These are phyloP conservation scores for Fusarium buxicola DNA, from an alignment of 2,329 filamentous ascomycete species.

Conservation along the genomic window DNA sequence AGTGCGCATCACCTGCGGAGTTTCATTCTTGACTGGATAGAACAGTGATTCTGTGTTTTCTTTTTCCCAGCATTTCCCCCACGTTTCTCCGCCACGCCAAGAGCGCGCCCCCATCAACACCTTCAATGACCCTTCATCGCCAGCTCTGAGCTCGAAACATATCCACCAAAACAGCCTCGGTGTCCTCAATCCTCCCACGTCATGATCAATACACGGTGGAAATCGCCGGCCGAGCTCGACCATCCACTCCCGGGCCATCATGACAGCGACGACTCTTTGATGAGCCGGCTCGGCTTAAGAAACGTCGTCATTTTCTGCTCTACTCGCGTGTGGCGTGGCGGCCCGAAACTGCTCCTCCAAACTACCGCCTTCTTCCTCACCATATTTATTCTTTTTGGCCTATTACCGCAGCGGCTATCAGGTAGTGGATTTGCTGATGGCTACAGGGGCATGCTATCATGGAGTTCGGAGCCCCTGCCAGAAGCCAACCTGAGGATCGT, in stretches of 20 bases:
- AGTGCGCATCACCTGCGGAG: background rate
- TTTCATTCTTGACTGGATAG: conserved; percentile 12
- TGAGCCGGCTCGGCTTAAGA: conserved; percentile 37
- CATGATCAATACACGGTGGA: conserved; percentile 43
- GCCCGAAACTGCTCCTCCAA: conserved; percentile 48
- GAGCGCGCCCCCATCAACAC: conserved; percentile 13
- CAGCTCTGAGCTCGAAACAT: background rate
- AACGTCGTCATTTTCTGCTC: conserved; percentile 56
- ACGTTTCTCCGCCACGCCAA: background rate
- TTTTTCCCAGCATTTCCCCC: background rate
- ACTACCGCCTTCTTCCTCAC: conserved; percentile 42
- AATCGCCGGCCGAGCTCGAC: conserved; percentile 40
- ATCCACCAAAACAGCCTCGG: background rate
- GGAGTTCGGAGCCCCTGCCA: conserved; percentile 34
- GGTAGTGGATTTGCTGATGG: conserved; percentile 33
- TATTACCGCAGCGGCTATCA: conserved; percentile 41
- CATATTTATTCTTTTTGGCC: conserved; percentile 45
- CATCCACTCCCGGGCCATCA: conserved; percentile 30
- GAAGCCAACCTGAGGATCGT: conserved; percentile 59
- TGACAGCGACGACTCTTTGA: conserved; percentile 36
- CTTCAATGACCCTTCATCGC: conserved; percentile 2
- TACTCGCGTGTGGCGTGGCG: conserved; percentile 55
- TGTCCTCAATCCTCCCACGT: conserved; percentile 4
- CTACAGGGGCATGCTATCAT: conserved; percentile 43
- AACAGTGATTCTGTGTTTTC: conserved; percentile 10